Evolutionary conservation across 371 early-diverging fungal species (phyloP), one percentile per base, ranked within the genome.

Genomic region (Mucor racemosus): DNA sequence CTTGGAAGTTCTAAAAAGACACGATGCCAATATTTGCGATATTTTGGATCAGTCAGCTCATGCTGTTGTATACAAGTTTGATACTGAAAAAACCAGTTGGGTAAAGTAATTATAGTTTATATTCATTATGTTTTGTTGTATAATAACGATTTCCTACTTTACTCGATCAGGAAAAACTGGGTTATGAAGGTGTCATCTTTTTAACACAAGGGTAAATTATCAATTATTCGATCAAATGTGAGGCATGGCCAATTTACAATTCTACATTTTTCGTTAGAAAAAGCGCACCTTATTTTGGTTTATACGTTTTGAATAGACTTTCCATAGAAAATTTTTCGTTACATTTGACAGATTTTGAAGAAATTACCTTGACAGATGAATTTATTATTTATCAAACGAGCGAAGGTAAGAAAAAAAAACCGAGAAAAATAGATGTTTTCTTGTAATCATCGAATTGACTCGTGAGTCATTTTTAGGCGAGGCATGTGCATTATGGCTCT

Each of bases 1-100:
- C 74, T 79, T 92, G 57, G 84, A 78, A 44, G 93, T 92, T 21
- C 76, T 94, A 15, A 83, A 84, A 67, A 85, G 91, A 31, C 90
- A 92, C 66, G 94, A 94, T 69, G 73, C 87, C 7, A 73, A 76
- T 41, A 90, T 91, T 46, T 69, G 79, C 36, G 85, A 84, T 60
- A 91, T 94, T 56, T 66, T 91, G 58, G 92, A 92, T 73, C 85
- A 83, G 38, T 87, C 92, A 11, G 84, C 88, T 40, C 88, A 92
- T 74, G 91, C 90, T 35, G 92, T 91, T 26, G 88, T 92, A n/a
- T 94, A 94, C 72, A 86, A 90, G 60, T 92, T 92, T 75, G 88
- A 87, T 70, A 76, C 73, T 31, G 80, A 75, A 33, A 81, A 80
- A 36, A 72, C 84, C 63, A 74, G 86, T 17, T 94, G 94, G 94